Evolutionary conservation across 257 asterid species (phyloP).

Genomic region (Nicotiana tabacum): DNA sequence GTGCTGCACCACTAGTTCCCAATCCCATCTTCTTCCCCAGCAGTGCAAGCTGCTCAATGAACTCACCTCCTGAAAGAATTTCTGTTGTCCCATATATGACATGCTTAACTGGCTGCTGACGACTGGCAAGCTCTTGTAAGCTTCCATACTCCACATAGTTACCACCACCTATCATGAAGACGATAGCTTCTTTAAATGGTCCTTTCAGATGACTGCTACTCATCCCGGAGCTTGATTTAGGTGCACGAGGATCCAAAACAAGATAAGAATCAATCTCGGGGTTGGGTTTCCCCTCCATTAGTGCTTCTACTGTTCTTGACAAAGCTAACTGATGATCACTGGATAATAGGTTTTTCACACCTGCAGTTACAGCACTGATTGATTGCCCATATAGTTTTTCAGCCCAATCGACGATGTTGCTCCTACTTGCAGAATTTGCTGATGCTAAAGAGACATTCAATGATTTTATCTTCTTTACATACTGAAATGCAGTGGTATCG

Average conservation of each 20-base stretch:
- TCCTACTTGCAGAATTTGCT: conserved; percentile 83
- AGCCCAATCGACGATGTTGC: conserved; percentile 94
- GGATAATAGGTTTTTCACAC: conserved; percentile 80
- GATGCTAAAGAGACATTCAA: conserved; percentile 80
- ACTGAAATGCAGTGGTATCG: conserved; percentile 88
- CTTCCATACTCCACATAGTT: conserved; percentile 91
- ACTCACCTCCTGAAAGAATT: conserved; percentile 84
- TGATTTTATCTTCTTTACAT: conserved; percentile 89
- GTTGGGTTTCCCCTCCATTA: conserved; percentile 94
- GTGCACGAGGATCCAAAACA: conserved; percentile 83
- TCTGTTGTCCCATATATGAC: conserved; percentile 90
- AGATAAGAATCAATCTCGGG: conserved; percentile 86
- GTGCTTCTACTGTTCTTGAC: conserved; percentile 83
- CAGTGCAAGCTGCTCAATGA: conserved; percentile 79
- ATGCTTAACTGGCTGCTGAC: conserved; percentile 75
- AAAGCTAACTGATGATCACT: conserved; percentile 83
- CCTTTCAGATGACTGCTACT: conserved; percentile 76
- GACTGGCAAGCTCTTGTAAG: conserved; percentile 62
- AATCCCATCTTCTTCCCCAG: conserved; percentile 86
- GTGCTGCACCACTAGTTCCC: conserved; percentile 32
- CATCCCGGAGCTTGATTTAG: conserved; percentile 60
- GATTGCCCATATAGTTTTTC: conserved; percentile 92
- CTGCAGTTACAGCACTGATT: conserved; percentile 92
- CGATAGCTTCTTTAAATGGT: conserved; percentile 92
- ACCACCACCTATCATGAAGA: conserved; percentile 98